Evolutionary conservation across 2,329 filamentous ascomycete species (phyloP), one percentile per base, ranked within the genome.

Genomic region (Alternaria sp.): DNA sequence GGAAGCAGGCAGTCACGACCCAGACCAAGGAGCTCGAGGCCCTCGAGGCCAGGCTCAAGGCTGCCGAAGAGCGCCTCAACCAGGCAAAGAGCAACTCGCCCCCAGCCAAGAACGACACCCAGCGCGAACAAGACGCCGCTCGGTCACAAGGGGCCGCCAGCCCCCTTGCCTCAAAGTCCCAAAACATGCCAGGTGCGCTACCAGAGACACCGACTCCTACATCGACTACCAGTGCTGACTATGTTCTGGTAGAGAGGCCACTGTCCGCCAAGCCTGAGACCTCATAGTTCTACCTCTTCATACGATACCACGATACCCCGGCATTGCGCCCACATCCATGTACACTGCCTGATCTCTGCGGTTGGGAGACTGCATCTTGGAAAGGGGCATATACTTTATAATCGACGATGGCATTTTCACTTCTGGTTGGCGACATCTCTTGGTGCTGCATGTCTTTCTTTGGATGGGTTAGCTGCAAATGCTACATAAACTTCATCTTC

Each of bases 11-110:
- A 64, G 90, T 98, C 76, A 87, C 86, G 68, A 88, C 87, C 56
- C 92, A 93, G 78, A 88, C 88, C 59, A 88, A 89, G 67, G 93
- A 97, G 81, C 90, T 98, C 70, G 90, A 97, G 80, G 89, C 90
- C 60, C 90, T 98, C 74, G 93, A 97, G 82, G 89, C 89, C 56
- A 90, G 90, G 71, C 88, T 98, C 72, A 90, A 89, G 72, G 93
- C 94, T 75, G 93, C 96, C 81, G 94, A 97, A 82, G 87, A 91
- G 71, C 90, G 91, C 47, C 86, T 98, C 58, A 76, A 74, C 69
- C 66, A 77, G 57, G 79, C 75, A 44, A 75, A 74, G 57, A 73
- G 66, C 67, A 72, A 66, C 64, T 74, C 74, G 4, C 75, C 78
- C n/a, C 72, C 76, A 8, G 63, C 68, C 50, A 74, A 69, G 63